Base-by-base conservation (phyloP, 2,329 filamentous ascomycete genomes). In the Diaporthe citrichinensis region DNA sequence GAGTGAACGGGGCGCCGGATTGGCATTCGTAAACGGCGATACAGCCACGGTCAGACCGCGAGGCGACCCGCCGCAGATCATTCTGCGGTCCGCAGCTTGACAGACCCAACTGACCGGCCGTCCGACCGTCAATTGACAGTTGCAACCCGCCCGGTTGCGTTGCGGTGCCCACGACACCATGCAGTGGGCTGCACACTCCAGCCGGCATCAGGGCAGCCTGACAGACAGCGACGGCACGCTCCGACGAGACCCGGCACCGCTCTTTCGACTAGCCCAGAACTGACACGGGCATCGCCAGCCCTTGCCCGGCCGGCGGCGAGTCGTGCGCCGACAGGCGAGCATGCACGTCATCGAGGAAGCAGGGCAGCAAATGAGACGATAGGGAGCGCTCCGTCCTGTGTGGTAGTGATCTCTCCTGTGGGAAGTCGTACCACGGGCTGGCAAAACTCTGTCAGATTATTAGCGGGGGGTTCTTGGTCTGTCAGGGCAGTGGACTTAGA, bases 361-460 rank as follows among this genome's bases (percentile, higher is more conserved):
- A 68, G 62, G 62, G 62, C 62, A 25, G 65, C 46, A 53, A 68
- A 53, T 39, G 23, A 39, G 46, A 34, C 20, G 23, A 39, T 0
- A 1, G 3, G 39, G 15, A 14, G n/a, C 2, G 59, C 15, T 28
- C 28, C 28, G 9, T n/a, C 28, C 9, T 17, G 41, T 67, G 28
- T 61, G 36, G 39, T 17, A 20, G 10, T 20, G n/a, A 41, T 23
- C 4, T 14, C 7, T 39, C 23, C 36, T 14, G n/a, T 10, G 41
- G 39, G 14, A 44, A 25, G 25, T 65, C 25, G 25, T 34, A 28
- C 58, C 36, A 46, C 20, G 9, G 25, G 59, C 25, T 41, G 65
- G 49, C 49, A 69, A 69, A 69, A 69, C 46, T 69, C 65, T 69
- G 65, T 55, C 34, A 41, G 65, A 15, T 41, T 20, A 23, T 46